phyloP scores from a whole-genome alignment of 2,329 filamentous ascomycete species.

The Aspergillus ruber region DNA sequence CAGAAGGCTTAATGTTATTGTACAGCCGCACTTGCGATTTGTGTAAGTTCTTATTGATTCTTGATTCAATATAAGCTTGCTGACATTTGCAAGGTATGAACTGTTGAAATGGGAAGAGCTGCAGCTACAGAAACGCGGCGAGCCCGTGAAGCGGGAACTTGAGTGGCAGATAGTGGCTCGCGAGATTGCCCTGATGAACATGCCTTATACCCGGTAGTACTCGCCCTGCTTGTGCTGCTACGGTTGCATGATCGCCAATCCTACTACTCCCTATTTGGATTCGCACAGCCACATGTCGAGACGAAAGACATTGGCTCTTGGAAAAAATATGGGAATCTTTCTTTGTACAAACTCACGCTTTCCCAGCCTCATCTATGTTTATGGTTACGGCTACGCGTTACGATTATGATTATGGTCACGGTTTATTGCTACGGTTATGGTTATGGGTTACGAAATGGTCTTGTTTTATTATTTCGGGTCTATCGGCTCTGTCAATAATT shows the following conservation, averaged over 20 bases:
- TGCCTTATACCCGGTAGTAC: constrained; percentile 70
- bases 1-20: constrained; percentile 89
- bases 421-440: constrained; percentile 1
- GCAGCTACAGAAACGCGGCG: constrained; percentile 51
- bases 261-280: not conserved
- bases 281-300: not conserved
- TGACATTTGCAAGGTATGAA: constrained; percentile 55
- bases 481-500: not conserved
- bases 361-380: not conserved
- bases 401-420: not conserved
- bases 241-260: not conserved
- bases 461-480: not conserved
- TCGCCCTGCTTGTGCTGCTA: not conserved
- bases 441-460: not conserved
- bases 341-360: not conserved
- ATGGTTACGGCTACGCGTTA: constrained; percentile 1
- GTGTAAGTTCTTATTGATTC: constrained; percentile 45
- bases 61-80: not conserved
- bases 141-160: constrained; percentile 63
- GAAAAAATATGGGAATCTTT: not conserved
- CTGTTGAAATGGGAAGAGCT: constrained; percentile 91
- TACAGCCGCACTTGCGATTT: constrained; percentile 92
- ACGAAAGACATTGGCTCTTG: not conserved
- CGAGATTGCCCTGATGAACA: constrained; percentile 93
- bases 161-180: constrained; percentile 86